Evolutionary conservation across 306 rosid species (phyloP).

Genomic region (Castanea mollissima): DNA sequence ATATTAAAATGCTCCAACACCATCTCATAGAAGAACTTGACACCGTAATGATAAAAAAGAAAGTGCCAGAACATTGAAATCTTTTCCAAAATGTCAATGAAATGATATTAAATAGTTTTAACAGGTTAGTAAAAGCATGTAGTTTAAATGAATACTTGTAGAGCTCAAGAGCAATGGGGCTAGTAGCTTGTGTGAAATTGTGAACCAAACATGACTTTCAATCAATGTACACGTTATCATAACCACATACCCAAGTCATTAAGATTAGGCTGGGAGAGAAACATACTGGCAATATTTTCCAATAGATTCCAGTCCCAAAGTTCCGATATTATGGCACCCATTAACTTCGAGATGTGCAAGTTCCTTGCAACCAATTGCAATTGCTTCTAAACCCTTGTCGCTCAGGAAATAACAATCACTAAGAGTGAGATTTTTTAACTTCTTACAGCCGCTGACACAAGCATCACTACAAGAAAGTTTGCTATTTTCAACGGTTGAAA

Average conservation of each 20-base stretch:
- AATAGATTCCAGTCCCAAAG: slow-evolving; percentile 71
- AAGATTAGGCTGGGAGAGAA: slow-evolving; percentile 25
- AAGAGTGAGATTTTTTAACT: slow-evolving; percentile 75
- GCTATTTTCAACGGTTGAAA: too few species aligned
- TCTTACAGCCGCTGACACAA: slow-evolving; percentile 81
- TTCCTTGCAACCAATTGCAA: slow-evolving; percentile 86
- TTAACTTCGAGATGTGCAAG: slow-evolving; percentile 91
- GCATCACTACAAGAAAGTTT: slow-evolving; percentile 13
- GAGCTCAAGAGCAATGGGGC: not conserved
- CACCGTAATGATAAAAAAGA: not conserved
- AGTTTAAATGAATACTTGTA: not conserved
- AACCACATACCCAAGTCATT: slow-evolving; percentile 16
- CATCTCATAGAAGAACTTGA: not conserved
- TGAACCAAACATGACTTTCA: slow-evolving; percentile 10
- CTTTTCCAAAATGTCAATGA: not conserved
- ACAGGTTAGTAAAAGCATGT: slow-evolving; percentile 1
- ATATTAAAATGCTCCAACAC: too few species aligned
- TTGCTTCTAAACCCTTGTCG: slow-evolving; percentile 88
- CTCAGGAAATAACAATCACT: slow-evolving; percentile 88
- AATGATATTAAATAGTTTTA: not conserved
- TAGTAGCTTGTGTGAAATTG: not conserved
- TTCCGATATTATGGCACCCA: slow-evolving; percentile 95
- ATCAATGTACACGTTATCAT: slow-evolving; percentile 5
- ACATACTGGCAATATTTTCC: slow-evolving; percentile 89
- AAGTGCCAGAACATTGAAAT: too few species aligned